phyloP scores from a whole-genome alignment of 139 green algal species.

The Tetraselmis striata region DNA sequence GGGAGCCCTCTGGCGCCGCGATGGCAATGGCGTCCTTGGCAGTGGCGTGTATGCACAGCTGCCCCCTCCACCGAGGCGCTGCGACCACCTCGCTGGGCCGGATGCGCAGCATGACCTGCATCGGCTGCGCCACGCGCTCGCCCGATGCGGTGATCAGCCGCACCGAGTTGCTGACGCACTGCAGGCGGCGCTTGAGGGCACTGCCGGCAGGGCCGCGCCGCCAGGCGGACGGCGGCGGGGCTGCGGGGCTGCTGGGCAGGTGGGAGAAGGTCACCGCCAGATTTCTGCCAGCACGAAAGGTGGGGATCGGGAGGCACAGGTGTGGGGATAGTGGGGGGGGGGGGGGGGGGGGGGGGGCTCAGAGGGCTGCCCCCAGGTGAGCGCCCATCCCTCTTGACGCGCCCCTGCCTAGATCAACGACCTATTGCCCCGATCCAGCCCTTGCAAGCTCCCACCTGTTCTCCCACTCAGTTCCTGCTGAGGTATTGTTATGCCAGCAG shows the following conservation, averaged over 20 bases:
- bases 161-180: neutral
- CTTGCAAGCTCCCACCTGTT: too few species aligned
- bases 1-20: slow-evolving; percentile 32
- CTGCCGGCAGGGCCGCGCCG: neutral
- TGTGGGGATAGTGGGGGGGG: too few species aligned
- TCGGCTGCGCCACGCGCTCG: neutral
- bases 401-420: too few species aligned
- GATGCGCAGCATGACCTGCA: slow-evolving; percentile 48
- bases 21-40: slow-evolving; percentile 36
- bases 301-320: too few species aligned
- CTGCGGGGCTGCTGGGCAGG: neutral
- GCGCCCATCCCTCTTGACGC: too few species aligned
- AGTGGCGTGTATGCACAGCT: slow-evolving; percentile 48
- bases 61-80: slow-evolving; percentile 12
- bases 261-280: neutral
- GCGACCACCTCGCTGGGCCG: slow-evolving; percentile 20
- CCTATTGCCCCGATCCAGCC: too few species aligned
- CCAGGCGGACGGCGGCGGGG: neutral
- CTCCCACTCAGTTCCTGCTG: too few species aligned
- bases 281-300: neutral
- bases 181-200: neutral
- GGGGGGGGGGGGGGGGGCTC: too few species aligned
- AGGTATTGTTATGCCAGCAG: too few species aligned
- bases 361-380: too few species aligned
- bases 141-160: neutral